Evolutionary conservation across 495 filamentous ascomycete species (phyloP), one percentile per base, ranked within the genome.

Genomic region (Trichoderma reesei): DNA sequence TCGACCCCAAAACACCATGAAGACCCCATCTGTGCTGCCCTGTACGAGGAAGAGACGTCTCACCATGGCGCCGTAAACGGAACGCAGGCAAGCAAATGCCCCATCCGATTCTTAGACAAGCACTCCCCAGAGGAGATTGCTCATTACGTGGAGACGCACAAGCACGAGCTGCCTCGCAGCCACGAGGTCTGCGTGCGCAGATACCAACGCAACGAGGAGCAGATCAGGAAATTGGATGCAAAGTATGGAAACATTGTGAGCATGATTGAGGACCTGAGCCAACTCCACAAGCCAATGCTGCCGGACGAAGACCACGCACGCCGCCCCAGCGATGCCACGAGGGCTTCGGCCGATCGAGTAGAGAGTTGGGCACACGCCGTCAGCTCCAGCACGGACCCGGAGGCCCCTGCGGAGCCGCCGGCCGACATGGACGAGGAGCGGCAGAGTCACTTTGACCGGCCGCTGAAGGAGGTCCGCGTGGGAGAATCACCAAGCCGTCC

Each of bases 91-190:
- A 79, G 85, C 38, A 86, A 88, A 70, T 96, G 92, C 73, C 92
- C 92, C 1, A 96, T 96, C 66, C 88, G 92, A 41, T 95, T 87
- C 72, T 75, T 96, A 66, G 86, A 96, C 70, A 86, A 95, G 72
- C 90, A 95, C 71, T 90, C 90, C 1, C 91, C 92, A 1, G 90
- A 95, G 78, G 92, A 96, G 72, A 85, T 96, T 59, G 92, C 91
- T 16, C 80, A 86, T 65, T 96, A 96, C 69, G 88, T 96, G 63
- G 89, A 96, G 72, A 88, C 84, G 31, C 92, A 96, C 76, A 96
- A 96, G 72, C 91, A 96, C 69, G 89, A 96, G 67, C 84, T 96
- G 36, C 92, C 92, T 3, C 81, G 92, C 65, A 94, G 90, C 68
- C 92, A 96, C 74, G 90, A 92, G 65, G 85, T 96, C 20, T 96